These are phyloP conservation scores for Solanum lycopersicoides DNA, from an alignment of 257 asterid species.

Conservation along the genomic window DNA sequence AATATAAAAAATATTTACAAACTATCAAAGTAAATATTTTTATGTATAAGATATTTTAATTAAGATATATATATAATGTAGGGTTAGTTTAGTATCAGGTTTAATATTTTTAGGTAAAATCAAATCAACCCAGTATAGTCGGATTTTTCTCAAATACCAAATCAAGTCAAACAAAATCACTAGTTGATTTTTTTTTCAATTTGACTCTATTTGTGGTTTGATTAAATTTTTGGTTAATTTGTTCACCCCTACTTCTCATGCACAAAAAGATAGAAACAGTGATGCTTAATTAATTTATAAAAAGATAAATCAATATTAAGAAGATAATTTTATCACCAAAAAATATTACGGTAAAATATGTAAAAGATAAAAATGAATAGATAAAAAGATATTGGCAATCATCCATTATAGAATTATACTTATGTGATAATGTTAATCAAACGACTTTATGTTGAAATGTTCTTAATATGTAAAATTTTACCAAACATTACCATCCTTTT, in stretches of 20 bases:
- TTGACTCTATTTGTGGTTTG: neutral
- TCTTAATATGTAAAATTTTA: too few relatives aligned
- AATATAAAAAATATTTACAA: too few relatives aligned
- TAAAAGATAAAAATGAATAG: neutral
- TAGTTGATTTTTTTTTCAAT: too few relatives aligned
- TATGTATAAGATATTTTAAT: too few relatives aligned
- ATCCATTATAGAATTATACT: neutral
- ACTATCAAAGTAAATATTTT: too few relatives aligned
- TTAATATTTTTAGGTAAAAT: too few relatives aligned
- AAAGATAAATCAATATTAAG: neutral
- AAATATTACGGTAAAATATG: neutral
- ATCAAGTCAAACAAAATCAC: neutral
- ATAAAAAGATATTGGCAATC: neutral
- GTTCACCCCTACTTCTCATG: neutral
- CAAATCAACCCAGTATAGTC: neutral
- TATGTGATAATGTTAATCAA: neutral
- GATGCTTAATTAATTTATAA: neutral
- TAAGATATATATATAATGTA: too few relatives aligned
- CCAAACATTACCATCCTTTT: too few relatives aligned
- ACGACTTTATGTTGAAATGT: neutral
- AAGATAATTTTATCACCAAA: neutral
- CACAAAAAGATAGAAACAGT: neutral
- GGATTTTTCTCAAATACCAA: neutral
- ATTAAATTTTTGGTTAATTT: too few relatives aligned
- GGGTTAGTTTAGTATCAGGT: too few relatives aligned